Conservation (phyloP, 2,329 filamentous ascomycete genomes). For the Amphichorda felina region DNA sequence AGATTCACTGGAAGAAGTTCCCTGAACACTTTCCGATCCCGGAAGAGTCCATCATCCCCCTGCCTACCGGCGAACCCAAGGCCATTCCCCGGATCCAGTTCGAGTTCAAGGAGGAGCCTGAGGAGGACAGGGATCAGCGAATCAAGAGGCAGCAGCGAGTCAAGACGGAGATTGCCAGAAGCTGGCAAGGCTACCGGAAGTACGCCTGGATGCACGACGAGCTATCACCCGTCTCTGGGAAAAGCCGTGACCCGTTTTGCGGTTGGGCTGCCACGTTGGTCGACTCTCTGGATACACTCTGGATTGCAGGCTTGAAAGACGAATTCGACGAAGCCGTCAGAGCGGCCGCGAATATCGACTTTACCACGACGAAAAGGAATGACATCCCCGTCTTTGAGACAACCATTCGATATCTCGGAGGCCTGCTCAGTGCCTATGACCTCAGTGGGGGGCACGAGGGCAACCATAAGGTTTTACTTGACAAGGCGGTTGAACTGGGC, state of each 20-base stretch:
- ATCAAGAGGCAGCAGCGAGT: slow-evolving; percentile 53
- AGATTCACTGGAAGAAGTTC: slow-evolving; percentile 61
- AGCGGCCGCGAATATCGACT: slow-evolving; percentile 65
- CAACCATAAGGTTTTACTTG: slow-evolving; percentile 53
- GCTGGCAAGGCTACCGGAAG: slow-evolving; percentile 73
- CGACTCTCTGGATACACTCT: slow-evolving; percentile 71
- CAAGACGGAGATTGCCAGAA: slow-evolving; percentile 61
- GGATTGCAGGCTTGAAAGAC: slow-evolving; percentile 70
- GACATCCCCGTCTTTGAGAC: slow-evolving; percentile 90
- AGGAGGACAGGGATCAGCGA: slow-evolving; percentile 47
- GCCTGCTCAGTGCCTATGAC: slow-evolving; percentile 77
- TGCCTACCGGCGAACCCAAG: slow-evolving; percentile 62
- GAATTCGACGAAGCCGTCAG: slow-evolving; percentile 72
- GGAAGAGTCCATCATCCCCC: slow-evolving; percentile 54
- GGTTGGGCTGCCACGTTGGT: slow-evolving; percentile 85
- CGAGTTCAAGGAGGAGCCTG: slow-evolving; percentile 54
- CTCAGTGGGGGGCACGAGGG: slow-evolving; percentile 51
- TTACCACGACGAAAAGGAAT: slow-evolving; percentile 53
- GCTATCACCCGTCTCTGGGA: slow-evolving; percentile 58
- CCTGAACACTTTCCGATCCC: slow-evolving; percentile 69
- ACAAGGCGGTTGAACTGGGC: slow-evolving; percentile 69
- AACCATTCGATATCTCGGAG: slow-evolving; percentile 82
- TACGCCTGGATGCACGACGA: slow-evolving; percentile 84
- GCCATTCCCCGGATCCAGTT: slow-evolving; percentile 68
- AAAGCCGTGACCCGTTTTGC: slow-evolving; percentile 70